These are phyloP conservation scores for Peronospora belbahrii DNA, from an alignment of 352 stramenopile genomes.

Conservation along the genomic window DNA sequence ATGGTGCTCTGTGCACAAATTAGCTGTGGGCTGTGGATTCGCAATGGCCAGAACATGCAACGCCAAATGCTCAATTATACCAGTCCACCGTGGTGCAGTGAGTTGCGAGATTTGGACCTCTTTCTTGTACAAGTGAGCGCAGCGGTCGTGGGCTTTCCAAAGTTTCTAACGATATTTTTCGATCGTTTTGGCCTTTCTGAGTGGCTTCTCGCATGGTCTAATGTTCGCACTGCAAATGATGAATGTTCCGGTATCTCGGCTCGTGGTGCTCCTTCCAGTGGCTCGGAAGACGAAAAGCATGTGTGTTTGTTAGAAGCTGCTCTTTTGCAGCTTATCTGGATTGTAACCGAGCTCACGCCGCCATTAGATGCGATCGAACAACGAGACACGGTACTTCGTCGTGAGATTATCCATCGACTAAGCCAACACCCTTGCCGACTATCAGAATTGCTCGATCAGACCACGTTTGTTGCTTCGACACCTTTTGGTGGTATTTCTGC, in stretches of 20 bases:
- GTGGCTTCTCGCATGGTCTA: conserved; percentile 61
- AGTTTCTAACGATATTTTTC: conserved; percentile 76
- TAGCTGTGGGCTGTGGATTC: conserved; percentile 73
- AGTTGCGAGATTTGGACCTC: conserved; percentile 67
- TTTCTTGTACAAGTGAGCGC: conserved; percentile 65
- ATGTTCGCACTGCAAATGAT: conserved; percentile 30
- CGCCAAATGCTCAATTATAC: conserved; percentile 78
- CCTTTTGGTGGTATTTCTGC: conserved; percentile 57
- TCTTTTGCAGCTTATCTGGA: conserved; percentile 79
- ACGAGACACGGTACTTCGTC: conserved; percentile 55
- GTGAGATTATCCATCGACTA: conserved; percentile 85
- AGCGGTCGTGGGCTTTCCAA: conserved; percentile 46
- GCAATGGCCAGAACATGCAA: conserved; percentile 79
- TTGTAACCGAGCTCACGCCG: conserved; percentile 77
- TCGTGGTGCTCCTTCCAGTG: conserved; percentile 11
- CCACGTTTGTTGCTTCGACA: conserved; percentile 62
- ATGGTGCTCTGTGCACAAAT: conserved; percentile 72
- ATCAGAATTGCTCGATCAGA: conserved; percentile 76
- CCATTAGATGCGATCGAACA: conserved; percentile 53
- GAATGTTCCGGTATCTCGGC: conserved; percentile 38
- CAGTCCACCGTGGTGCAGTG: conserved; percentile 58
- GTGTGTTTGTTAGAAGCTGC: conserved; percentile 65
- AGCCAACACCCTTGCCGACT: conserved; percentile 60
- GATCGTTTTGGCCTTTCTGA: conserved; percentile 72
- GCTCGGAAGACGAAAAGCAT: conserved; percentile 51